Base-by-base conservation (phyloP, 2,329 filamentous ascomycete genomes). In the Penicillium sp. region DNA sequence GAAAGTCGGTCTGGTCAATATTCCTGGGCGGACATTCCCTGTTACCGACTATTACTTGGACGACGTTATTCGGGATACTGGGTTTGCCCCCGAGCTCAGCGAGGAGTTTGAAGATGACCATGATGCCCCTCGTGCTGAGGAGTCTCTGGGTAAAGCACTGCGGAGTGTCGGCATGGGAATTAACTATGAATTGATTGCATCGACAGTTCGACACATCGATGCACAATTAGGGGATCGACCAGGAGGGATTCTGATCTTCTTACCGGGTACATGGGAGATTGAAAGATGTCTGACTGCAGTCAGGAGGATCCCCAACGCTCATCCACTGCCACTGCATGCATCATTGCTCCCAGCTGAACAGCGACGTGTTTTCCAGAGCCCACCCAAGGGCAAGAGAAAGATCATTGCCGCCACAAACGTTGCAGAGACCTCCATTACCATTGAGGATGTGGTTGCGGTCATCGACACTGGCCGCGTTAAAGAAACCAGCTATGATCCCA, bases 371-470 rank as follows among this genome's bases (percentile, higher is more conserved):
- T 98, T 98, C 66, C 78, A 82, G 25, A 78, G 78, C 12, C 75
- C 93, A 4, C 91, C 92, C 0, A 68, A 74, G 2, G 90, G 90
- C 0, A 91, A 89, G 71, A 81, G 93, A 31, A 98, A 98, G 71
- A 82, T 98, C 10, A 88, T 98, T 29, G 88, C 92, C 6, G 89
- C 93, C 1, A 98, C 93, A 39, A 98, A 98, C 63, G 92, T 98
- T 2, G 93, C 93, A 1, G 93, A 98, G 69, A 98, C 93, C 0
- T 97, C 93, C 2, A 97, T 98, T 67, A 98, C 93, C 0, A 98
- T 98, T 52, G 91, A 96, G 65, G 93, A 98, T 65, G 88, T 98
- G 46, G 88, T 97, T 2, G 92, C 89, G 2, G 93, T 98, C 40
- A 92, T 98, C 55, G 93, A 98, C 67, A 93, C 87, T 9, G 93